phyloP scores from a whole-genome alignment of 768 basidiomycete species.

The Auriscalpium vulgare region DNA sequence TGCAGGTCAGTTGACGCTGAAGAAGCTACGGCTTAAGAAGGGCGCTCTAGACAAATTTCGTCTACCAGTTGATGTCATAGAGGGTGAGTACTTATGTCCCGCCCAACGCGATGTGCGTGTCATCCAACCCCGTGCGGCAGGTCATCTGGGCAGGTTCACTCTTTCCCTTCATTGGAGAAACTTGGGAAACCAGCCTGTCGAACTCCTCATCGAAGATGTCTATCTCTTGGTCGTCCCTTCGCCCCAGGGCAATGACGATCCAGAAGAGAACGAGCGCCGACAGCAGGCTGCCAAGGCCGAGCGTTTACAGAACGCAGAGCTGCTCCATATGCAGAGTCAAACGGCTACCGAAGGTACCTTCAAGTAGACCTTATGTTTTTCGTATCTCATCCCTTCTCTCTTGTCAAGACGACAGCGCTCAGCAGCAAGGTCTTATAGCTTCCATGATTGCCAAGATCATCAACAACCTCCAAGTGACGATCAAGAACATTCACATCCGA shows the following conservation, averaged over 20 bases:
- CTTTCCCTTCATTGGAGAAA: constrained; percentile 87
- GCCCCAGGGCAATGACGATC: constrained; percentile 56
- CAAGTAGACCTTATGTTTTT: background rate
- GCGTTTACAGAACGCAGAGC: constrained; percentile 81
- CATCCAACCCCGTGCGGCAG: constrained; percentile 28
- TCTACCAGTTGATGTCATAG: constrained; percentile 88
- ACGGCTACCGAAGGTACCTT: constrained; percentile 41
- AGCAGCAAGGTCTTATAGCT: constrained; percentile 76
- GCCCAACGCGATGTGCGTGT: background rate
- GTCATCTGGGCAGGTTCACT: constrained; percentile 80
- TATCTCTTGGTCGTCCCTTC: constrained; percentile 89
- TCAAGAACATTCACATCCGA: constrained; percentile 92
- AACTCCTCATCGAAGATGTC: constrained; percentile 87
- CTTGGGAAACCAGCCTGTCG: constrained; percentile 82
- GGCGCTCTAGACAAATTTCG: constrained; percentile 93
- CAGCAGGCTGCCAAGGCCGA: constrained; percentile 84
- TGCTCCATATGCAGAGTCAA: constrained; percentile 59
- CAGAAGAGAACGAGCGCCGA: constrained; percentile 78
- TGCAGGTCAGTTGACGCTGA: constrained; percentile 68
- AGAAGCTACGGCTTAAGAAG: constrained; percentile 82
- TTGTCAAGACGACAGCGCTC: constrained; percentile 35
- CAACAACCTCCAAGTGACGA: constrained; percentile 92
- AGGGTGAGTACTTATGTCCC: constrained; percentile 58
- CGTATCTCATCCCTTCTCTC: background rate
- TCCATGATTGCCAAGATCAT: constrained; percentile 84